phyloP scores from a whole-genome alignment of 2,329 filamentous ascomycete genomes.

The Xylariaceae sp. region DNA sequence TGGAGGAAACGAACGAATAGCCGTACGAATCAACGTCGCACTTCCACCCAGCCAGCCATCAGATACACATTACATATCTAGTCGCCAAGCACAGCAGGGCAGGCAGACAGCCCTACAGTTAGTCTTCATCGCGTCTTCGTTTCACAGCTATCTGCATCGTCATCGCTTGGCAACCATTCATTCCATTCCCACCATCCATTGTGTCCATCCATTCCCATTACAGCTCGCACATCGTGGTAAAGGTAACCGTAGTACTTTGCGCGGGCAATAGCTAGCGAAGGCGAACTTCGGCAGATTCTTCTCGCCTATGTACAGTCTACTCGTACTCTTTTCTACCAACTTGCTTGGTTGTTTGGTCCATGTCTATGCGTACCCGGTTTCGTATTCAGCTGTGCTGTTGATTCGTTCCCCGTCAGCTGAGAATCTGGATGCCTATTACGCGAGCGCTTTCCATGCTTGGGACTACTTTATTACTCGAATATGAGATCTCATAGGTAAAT shows the following conservation, averaged over 20 bases:
- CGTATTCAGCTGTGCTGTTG: conserved; percentile 10
- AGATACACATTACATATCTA: neutral
- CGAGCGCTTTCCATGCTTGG: neutral
- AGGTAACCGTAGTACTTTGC: neutral
- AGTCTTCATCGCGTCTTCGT: neutral
- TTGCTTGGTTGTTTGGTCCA: neutral
- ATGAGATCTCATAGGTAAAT: neutral
- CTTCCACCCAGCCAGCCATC: neutral
- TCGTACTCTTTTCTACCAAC: neutral
- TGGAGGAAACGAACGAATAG: neutral
- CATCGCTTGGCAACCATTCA: neutral
- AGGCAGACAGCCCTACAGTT: conserved; percentile 12
- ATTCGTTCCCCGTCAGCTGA: conserved; percentile 11
- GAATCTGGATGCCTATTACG: neutral
- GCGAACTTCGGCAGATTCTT: neutral
- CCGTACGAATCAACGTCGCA: neutral
- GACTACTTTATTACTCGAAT: too few species aligned
- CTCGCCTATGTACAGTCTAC: neutral
- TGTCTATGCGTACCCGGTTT: neutral
- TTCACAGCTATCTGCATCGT: conserved; percentile 4
- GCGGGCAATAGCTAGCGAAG: conserved; percentile 11
- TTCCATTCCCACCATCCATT: neutral
- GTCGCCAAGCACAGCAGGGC: neutral
- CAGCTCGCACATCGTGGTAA: neutral
- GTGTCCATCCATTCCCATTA: too few species aligned